Conservation (phyloP, 2,329 filamentous ascomycete species). For the Boeremia exigua region DNA sequence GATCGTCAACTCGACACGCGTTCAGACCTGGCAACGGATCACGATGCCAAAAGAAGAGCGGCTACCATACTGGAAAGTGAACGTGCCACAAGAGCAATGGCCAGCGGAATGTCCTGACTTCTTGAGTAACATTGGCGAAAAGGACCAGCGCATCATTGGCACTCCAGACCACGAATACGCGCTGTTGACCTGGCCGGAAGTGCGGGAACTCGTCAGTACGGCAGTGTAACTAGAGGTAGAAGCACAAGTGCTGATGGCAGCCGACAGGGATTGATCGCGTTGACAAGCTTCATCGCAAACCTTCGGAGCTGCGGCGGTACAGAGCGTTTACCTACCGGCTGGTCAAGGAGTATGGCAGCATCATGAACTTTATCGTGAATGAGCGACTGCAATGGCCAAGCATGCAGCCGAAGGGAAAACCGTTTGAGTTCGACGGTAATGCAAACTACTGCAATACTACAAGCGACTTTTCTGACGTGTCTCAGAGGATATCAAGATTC, state of each 20-base stretch:
- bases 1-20: constrained; percentile 9
- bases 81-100: constrained; percentile 69
- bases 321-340: constrained; percentile 71
- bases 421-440: constrained; percentile 53
- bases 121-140: constrained; percentile 66
- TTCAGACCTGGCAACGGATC: constrained; percentile 6
- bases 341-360: constrained; percentile 71
- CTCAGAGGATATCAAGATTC: constrained; percentile 71
- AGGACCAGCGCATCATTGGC: constrained; percentile 73
- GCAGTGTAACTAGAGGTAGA: constrained; percentile 1
- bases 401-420: constrained; percentile 48
- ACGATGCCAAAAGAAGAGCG: constrained; percentile 37
- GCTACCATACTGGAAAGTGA: constrained; percentile 81
- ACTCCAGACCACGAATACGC: constrained; percentile 72
- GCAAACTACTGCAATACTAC: neutral
- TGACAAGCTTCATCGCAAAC: constrained; percentile 76
- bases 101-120: constrained; percentile 74
- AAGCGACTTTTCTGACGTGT: constrained; percentile 7
- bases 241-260: constrained; percentile 15
- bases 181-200: constrained; percentile 71
- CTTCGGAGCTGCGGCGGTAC: constrained; percentile 80
- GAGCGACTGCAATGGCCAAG: constrained; percentile 73
- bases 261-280: constrained; percentile 67
- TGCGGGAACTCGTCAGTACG: constrained; percentile 62
- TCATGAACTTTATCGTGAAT: constrained; percentile 76